Evolutionary conservation across 495 filamentous ascomycete species (phyloP).

Genomic region (Podospora anserina): DNA sequence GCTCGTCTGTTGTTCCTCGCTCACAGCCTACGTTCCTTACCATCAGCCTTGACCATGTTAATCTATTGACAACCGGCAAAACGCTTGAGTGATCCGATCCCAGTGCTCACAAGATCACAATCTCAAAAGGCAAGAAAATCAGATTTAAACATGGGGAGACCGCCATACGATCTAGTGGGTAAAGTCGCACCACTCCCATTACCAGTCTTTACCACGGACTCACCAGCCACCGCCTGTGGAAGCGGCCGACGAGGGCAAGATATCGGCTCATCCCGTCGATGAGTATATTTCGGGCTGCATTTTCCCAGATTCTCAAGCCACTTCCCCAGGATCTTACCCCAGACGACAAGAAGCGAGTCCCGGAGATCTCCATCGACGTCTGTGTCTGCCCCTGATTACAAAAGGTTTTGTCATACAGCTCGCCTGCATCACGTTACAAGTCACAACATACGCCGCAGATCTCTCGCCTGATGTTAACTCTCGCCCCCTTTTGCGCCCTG

Average conservation of each 20-base stretch:
- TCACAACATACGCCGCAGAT: not conserved
- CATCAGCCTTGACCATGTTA: constrained; percentile 12
- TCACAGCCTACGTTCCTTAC: not conserved
- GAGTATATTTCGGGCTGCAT: constrained; percentile 30
- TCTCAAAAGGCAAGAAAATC: not conserved
- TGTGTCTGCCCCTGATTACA: constrained; percentile 7
- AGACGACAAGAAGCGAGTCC: constrained; percentile 18
- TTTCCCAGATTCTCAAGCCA: constrained; percentile 27
- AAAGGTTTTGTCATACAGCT: constrained; percentile 9
- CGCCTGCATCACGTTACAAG: constrained; percentile 19
- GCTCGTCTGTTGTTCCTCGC: constrained; percentile 8
- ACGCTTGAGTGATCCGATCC: constrained; percentile 26
- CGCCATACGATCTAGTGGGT: constrained; percentile 25
- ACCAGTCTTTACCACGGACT: constrained; percentile 16
- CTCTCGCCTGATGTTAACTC: constrained; percentile 16
- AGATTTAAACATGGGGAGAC: constrained; percentile 30
- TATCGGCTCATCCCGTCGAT: constrained; percentile 14
- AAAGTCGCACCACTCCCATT: constrained; percentile 23
- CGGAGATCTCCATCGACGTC: constrained; percentile 18
- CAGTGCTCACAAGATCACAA: constrained; percentile 17
- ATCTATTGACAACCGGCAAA: constrained; percentile 31
- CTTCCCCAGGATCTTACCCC: constrained; percentile 24
- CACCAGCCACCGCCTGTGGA: constrained; percentile 16
- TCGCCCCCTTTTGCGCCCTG: constrained; percentile 21
- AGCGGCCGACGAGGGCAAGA: constrained; percentile 11